Evolutionary conservation across 179 eudicot species (phyloP).

Genomic region (Spinacia oleracea): DNA sequence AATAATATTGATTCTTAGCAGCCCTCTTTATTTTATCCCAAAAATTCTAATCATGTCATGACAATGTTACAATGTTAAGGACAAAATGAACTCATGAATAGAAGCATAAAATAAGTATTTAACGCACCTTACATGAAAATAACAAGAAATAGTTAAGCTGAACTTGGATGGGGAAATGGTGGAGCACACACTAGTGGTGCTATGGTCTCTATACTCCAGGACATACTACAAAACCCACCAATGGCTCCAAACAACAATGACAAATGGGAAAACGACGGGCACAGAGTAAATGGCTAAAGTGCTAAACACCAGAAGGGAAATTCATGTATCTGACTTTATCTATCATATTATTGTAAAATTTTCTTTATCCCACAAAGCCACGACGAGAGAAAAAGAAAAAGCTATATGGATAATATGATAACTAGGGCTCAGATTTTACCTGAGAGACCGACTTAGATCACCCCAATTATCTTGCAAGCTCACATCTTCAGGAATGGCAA

Average conservation of each 20-base stretch:
- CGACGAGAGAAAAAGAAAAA: neutral
- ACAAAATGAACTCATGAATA: slow-evolving; percentile 4
- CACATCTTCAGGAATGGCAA: slow-evolving; percentile 39
- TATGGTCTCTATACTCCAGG: neutral
- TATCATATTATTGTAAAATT: neutral
- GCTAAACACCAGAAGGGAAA: neutral
- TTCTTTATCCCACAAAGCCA: neutral
- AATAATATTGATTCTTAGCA: neutral
- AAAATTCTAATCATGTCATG: neutral
- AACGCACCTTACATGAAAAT: neutral
- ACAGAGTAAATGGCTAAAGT: neutral
- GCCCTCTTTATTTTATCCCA: neutral
- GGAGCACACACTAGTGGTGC: neutral
- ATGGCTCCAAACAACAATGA: neutral
- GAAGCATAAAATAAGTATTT: neutral
- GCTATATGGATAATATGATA: neutral
- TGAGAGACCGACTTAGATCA: slow-evolving; percentile 42
- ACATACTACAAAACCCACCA: neutral
- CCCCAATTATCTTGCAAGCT: slow-evolving; percentile 34
- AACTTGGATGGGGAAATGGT: neutral
- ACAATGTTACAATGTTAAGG: neutral
- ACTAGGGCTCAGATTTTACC: slow-evolving; percentile 39
- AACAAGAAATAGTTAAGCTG: neutral
- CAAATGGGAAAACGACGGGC: slow-evolving; percentile 10
- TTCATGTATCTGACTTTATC: neutral